phyloP scores from a whole-genome alignment of 768 basidiomycete species.

The Leccinum arenicola region DNA sequence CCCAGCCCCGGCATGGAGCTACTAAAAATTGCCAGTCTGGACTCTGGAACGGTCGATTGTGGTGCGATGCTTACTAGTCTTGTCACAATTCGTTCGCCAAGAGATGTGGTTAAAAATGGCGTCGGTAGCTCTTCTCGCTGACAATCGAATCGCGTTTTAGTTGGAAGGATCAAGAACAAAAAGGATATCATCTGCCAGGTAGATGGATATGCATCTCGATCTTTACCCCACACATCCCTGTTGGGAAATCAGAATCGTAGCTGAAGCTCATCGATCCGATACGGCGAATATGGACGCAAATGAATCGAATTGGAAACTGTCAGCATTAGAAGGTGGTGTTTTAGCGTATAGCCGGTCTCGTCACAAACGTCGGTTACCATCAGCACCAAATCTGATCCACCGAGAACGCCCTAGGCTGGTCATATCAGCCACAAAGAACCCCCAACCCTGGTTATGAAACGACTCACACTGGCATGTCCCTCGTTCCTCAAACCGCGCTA shows the following conservation, averaged over 20 bases:
- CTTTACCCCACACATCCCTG: not conserved
- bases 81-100: not conserved
- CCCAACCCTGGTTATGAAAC: not conserved
- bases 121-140: not conserved
- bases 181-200: not conserved
- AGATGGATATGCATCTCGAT: not conserved
- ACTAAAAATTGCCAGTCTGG: not conserved
- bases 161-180: not conserved
- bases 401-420: not conserved
- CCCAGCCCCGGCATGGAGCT: not conserved
- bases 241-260: not conserved
- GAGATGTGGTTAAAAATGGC: not conserved
- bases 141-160: not conserved
- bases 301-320: not conserved
- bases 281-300: not conserved
- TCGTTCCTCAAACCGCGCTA: not conserved
- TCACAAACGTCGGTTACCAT: not conserved
- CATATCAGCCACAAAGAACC: not conserved
- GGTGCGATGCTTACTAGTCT: not conserved
- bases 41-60: slow-evolving; percentile 9
- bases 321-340: not conserved
- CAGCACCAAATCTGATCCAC: not conserved
- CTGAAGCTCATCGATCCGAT: not conserved
- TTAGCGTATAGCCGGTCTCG: not conserved
- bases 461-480: not conserved